phyloP scores from a whole-genome alignment of 192 early-diverging fungal species.

The Rhizophagus sp. region DNA sequence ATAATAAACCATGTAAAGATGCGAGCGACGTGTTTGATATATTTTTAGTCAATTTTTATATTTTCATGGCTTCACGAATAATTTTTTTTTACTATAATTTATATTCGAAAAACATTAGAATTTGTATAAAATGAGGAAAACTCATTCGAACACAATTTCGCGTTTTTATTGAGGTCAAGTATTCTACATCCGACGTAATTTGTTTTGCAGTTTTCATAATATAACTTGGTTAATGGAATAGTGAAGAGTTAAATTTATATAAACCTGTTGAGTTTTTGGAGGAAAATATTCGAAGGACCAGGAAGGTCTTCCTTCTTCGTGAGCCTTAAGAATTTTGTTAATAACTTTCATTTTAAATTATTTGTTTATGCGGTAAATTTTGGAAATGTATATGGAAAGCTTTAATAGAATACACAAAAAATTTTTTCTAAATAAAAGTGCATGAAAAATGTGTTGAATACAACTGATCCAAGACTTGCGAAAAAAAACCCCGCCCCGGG shows the following conservation, averaged over 20 bases:
- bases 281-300: slow-evolving; percentile 99
- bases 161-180: background rate
- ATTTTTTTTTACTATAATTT: background rate
- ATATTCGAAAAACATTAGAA: background rate
- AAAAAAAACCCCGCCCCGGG: no score
- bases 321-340: slow-evolving; percentile 64
- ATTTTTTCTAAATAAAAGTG: background rate
- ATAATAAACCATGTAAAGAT: background rate
- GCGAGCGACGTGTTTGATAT: background rate
- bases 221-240: background rate
- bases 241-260: background rate
- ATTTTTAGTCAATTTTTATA: background rate
- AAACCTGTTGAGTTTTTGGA: slow-evolving; percentile 89
- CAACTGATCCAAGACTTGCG: background rate
- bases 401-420: background rate
- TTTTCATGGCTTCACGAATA: no score
- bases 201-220: background rate
- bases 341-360: slow-evolving; percentile 61
- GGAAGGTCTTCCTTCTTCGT: slow-evolving; percentile 51
- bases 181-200: background rate
- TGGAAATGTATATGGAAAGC: background rate
- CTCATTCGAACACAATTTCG: background rate
- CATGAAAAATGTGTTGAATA: background rate
- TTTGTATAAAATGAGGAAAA: background rate
- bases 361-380: background rate